These are phyloP conservation scores for Phoma sp. DNA, from an alignment of 2,329 filamentous ascomycete genomes.

Conservation along the genomic window DNA sequence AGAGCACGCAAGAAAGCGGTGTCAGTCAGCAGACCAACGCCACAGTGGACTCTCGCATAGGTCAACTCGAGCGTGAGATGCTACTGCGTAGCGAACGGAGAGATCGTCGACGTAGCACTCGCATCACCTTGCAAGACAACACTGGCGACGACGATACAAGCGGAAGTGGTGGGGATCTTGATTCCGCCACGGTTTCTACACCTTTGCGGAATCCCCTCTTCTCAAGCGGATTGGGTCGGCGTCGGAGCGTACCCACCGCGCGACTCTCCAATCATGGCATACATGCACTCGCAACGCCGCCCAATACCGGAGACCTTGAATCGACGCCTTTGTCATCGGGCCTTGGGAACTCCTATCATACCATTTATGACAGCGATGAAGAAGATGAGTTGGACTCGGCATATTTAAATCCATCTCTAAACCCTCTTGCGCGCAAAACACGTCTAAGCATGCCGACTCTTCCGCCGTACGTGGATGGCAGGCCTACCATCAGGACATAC, in stretches of 20 bases:
- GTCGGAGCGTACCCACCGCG: constrained; percentile 23
- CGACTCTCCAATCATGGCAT: constrained; percentile 24
- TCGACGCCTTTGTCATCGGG: constrained; percentile 29
- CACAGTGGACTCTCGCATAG: constrained; percentile 61
- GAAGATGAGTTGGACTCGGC: constrained; percentile 30
- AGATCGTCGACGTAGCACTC: constrained; percentile 38
- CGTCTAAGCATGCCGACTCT: constrained; percentile 49
- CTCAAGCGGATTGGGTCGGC: constrained; percentile 25
- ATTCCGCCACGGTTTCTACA: constrained; percentile 44
- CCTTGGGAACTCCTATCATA: constrained; percentile 25
- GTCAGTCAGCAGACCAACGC: constrained; percentile 48
- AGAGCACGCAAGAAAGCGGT: constrained; percentile 48
- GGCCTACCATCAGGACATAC: constrained; percentile 65
- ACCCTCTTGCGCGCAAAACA: constrained; percentile 24
- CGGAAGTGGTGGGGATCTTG: constrained; percentile 54
- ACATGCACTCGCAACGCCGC: constrained; percentile 20
- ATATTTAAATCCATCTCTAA: constrained; percentile 37
- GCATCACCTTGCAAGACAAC: constrained; percentile 30
- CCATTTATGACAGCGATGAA: constrained; percentile 35
- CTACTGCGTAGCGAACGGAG: constrained; percentile 50
- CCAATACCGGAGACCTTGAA: constrained; percentile 21
- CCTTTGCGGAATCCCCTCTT: constrained; percentile 30
- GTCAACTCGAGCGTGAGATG: constrained; percentile 61
- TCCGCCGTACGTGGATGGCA: constrained; percentile 60
- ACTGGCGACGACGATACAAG: constrained; percentile 51